Conservation (phyloP, 2,329 filamentous ascomycete species). For the Cladosporium sp. region DNA sequence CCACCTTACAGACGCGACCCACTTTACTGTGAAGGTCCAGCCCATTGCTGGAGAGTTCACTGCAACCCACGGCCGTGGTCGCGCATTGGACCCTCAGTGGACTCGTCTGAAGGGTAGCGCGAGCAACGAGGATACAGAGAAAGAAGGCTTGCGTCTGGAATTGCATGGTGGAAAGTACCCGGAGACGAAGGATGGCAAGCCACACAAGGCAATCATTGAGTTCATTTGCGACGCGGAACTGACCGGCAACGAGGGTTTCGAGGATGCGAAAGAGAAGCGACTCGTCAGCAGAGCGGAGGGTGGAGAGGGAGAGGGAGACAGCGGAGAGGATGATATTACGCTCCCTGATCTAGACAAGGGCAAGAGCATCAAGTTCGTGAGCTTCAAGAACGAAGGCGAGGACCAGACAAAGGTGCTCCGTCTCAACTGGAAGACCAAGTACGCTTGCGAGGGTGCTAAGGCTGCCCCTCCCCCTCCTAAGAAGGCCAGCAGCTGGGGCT, state of each 20-base stretch:
- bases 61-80: slow-evolving; percentile 52
- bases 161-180: slow-evolving; percentile 60
- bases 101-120: slow-evolving; percentile 66
- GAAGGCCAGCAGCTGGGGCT: slow-evolving; percentile 72
- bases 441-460: slow-evolving; percentile 69
- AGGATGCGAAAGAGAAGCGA: slow-evolving; percentile 57
- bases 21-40: slow-evolving; percentile 58
- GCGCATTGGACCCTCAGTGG: slow-evolving; percentile 63
- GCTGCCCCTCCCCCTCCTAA: slow-evolving; percentile 39
- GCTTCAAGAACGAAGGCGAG: slow-evolving; percentile 64
- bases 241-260: slow-evolving; percentile 70
- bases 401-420: slow-evolving; percentile 64
- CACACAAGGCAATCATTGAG: slow-evolving; percentile 78
- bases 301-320: slow-evolving; percentile 36
- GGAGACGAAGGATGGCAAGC: slow-evolving; percentile 49
- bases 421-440: slow-evolving; percentile 83
- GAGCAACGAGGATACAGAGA: slow-evolving; percentile 63
- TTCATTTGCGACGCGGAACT: slow-evolving; percentile 76
- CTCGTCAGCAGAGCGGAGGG: slow-evolving; percentile 15
- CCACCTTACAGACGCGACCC: slow-evolving; percentile 46
- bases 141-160: slow-evolving; percentile 71
- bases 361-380: slow-evolving; percentile 72
- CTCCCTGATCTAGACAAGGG: slow-evolving; percentile 50
- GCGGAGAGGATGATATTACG: slow-evolving; percentile 33
- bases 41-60: slow-evolving; percentile 73